Evolutionary conservation across 495 filamentous ascomycete genomes (phyloP), one percentile per base, ranked within the genome.

Genomic region (Neurospora sp.): DNA sequence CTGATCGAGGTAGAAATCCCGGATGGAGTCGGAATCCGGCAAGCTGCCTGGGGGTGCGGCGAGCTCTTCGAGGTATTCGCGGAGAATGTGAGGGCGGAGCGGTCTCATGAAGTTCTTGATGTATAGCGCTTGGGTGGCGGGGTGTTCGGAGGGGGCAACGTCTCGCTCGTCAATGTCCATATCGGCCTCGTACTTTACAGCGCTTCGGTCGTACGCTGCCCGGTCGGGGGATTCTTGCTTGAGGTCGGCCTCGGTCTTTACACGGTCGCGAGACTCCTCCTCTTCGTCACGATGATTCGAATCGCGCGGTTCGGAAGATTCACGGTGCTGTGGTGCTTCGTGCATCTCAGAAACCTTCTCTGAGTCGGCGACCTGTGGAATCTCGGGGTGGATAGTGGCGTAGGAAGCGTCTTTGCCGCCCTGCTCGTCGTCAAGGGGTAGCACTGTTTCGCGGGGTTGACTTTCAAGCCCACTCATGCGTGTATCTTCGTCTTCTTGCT

Each of bases 71-170:
- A 99, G 83, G 77, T 97, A 90, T 0, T 86, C 85, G 72, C 87
- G 87, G 7, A 99, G 86, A 2, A 82, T 79, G 6, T 77, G 77
- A 3, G 88, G 87, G 74, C 92, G 92, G 10, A 99, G 85, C 18
- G 96, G 96, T 54, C 96, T 89, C 90, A 96, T 94, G 66, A 99
- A 88, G 76, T 97, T 89, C 77, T 91, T 91, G 77, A 99, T 96
- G 83, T 98, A 99, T 69, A 99, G 85, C 48, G 93, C 90, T 40
- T 91, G 79, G 7, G 96, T 99, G 3, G 93, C 93, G 12, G 91
- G 88, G 83, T 98, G 96, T 37, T 92, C 81, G 5, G 94, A 89
- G 12, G 94, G 91, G 66, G 85, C 84, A 39, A 92, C 86, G 31
- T 84, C 76, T 72, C 77, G 76, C 31, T 82, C 81, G 72, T 79